These are phyloP conservation scores for Karstenula rhodostoma DNA, from an alignment of 2,329 filamentous ascomycete species.

Conservation along the genomic window DNA sequence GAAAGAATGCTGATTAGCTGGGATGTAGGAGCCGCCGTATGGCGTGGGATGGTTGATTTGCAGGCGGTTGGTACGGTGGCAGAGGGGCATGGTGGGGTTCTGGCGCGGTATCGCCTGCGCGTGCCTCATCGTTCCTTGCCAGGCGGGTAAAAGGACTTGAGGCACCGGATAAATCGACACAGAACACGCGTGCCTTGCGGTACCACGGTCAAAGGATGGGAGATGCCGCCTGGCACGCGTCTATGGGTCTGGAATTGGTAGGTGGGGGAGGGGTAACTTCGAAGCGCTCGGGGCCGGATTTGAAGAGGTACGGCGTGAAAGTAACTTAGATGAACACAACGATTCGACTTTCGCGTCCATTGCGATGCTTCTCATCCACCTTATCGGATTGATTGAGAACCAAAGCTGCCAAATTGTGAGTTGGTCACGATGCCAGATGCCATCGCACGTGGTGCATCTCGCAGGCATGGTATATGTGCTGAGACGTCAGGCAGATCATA, in stretches of 20 bases:
- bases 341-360: neutral
- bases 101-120: constrained; percentile 9
- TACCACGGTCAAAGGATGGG: neutral
- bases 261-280: constrained; percentile 12
- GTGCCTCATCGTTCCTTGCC: constrained; percentile 18
- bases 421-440: constrained; percentile 10
- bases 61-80: neutral
- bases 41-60: constrained; percentile 8
- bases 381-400: constrained; percentile 15
- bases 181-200: neutral
- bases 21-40: neutral
- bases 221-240: neutral
- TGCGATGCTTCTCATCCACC: neutral
- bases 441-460: constrained; percentile 7
- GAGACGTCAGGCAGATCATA: constrained; percentile 6
- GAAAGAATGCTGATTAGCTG: neutral
- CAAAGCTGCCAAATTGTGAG: constrained; percentile 3
- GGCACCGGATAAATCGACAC: constrained; percentile 30
- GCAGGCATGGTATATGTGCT: constrained; percentile 17
- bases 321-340: neutral
- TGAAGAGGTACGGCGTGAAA: neutral
- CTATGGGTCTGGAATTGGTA: constrained; percentile 3
- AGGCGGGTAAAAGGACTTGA: constrained; percentile 28
- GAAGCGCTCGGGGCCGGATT: neutral
- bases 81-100: constrained; percentile 15